Conservation (phyloP, 192 early-diverging fungal genomes). For the Globomyces pollinis-pini region DNA sequence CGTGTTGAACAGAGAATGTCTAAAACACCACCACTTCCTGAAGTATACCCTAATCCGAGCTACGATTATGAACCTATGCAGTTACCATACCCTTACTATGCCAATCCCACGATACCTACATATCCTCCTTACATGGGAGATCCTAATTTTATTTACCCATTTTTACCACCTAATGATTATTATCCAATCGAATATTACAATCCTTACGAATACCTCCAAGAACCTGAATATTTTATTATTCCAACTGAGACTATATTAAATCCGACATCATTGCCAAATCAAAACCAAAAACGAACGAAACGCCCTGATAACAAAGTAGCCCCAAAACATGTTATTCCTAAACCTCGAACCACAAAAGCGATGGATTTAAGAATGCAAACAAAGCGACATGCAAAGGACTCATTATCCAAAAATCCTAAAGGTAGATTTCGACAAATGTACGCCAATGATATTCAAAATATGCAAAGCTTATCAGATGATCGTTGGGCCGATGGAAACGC, state of each 20-base stretch:
- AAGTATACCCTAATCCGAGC: too few species aligned
- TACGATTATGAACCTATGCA: too few species aligned
- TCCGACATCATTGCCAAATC: not conserved
- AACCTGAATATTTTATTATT: not conserved
- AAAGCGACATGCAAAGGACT: conserved; percentile 10
- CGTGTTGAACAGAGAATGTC: not conserved
- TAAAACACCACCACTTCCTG: not conserved
- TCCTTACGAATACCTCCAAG: not conserved
- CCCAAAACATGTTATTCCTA: not conserved
- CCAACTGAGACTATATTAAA: not conserved
- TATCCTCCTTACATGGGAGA: not conserved
- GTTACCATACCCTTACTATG: too few species aligned
- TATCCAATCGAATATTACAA: not conserved
- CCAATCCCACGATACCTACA: not conserved
- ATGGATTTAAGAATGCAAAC: not conserved
- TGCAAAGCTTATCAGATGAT: not conserved
- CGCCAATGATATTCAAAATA: not conserved
- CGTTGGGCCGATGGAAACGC: too few species aligned
- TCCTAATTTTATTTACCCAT: not conserved
- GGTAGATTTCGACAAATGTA: conserved; percentile 4
- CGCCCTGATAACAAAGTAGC: not conserved
- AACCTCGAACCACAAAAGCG: not conserved
- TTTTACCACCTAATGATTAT: not conserved
- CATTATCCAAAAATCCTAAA: conserved; percentile 2
- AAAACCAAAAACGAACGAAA: not conserved